Percentiles rank a stretch among this genome's conserved stretches.
Conservation (phyloP, 2,329 filamentous ascomycete species). For the Microcyclospora pomicola region DNA sequence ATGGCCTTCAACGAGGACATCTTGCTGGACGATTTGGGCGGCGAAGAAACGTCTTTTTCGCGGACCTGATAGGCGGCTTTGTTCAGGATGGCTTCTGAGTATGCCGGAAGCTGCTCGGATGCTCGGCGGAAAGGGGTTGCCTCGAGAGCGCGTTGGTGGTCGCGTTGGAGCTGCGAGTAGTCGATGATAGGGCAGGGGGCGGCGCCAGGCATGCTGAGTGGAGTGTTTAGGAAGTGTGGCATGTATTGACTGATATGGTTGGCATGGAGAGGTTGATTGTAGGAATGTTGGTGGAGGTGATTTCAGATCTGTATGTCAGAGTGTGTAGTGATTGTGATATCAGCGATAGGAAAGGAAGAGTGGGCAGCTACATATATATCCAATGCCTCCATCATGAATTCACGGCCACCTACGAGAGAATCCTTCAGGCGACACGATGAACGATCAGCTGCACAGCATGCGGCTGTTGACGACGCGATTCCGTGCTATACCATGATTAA, state of each 20-base stretch:
- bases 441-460: no score
- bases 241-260: neutral
- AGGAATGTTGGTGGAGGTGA: neutral
- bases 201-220: neutral
- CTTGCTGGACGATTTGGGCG: conserved; percentile 2
- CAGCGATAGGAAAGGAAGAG: neutral
- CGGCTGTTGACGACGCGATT: no score
- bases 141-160: conserved; percentile 2
- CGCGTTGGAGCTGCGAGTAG: neutral
- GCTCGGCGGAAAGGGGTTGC: neutral
- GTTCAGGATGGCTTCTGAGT: conserved; percentile 2
- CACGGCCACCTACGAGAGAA: neutral
- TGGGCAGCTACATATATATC: no score
- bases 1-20: conserved; percentile 6
- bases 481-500: no score
- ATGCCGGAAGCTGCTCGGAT: conserved; percentile 5
- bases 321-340: neutral
- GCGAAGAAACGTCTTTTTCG: conserved; percentile 2
- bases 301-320: neutral
- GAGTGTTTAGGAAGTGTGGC: neutral
- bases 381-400: neutral
- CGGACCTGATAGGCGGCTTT: neutral
- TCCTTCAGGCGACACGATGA: neutral
- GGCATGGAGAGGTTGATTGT: neutral
- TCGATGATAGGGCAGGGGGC: neutral